A percentile compares a stretch with the other conserved stretches of the same genome.
phyloP scores from a whole-genome alignment of 2,329 filamentous ascomycete genomes.

The Rhexocercosporidium sp. region DNA sequence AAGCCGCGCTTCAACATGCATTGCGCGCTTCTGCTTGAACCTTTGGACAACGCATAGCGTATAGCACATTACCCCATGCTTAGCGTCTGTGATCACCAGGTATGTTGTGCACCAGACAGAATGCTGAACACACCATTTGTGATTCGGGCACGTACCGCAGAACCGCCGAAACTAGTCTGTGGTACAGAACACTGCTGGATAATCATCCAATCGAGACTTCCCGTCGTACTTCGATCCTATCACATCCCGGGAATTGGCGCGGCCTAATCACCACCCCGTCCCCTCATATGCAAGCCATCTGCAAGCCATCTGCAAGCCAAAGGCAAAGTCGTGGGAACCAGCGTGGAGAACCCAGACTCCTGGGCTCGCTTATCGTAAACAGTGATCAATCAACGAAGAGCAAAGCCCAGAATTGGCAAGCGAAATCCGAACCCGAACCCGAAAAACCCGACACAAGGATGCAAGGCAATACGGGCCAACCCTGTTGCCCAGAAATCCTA shows the following conservation, averaged over 20 bases:
- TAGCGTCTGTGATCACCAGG: not conserved
- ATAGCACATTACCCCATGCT: not conserved
- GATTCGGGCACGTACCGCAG: not conserved
- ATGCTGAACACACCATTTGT: not conserved
- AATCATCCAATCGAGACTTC: not conserved
- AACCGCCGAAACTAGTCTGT: not conserved
- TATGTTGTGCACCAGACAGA: not conserved
- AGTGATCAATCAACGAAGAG: not conserved
- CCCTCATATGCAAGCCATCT: not conserved
- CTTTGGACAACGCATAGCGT: not conserved
- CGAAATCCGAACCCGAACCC: not conserved
- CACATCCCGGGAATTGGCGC: not conserved
- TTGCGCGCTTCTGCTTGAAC: not conserved
- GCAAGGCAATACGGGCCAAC: not conserved
- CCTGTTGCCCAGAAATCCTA: not conserved
- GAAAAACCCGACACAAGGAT: not conserved
- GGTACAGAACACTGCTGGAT: not conserved
- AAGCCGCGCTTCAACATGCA: conserved; percentile 8
- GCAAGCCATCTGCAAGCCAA: not conserved
- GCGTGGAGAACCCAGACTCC: not conserved
- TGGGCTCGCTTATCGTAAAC: conserved; percentile 8
- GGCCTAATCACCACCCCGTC: not conserved
- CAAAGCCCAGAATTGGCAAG: not conserved
- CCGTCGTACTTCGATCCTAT: not conserved
- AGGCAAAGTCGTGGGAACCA: not conserved